Percentiles rank a stretch among this genome's conserved stretches.
phyloP scores from a whole-genome alignment of 2,329 filamentous ascomycete species.

The Rutstroemia sydowiana region DNA sequence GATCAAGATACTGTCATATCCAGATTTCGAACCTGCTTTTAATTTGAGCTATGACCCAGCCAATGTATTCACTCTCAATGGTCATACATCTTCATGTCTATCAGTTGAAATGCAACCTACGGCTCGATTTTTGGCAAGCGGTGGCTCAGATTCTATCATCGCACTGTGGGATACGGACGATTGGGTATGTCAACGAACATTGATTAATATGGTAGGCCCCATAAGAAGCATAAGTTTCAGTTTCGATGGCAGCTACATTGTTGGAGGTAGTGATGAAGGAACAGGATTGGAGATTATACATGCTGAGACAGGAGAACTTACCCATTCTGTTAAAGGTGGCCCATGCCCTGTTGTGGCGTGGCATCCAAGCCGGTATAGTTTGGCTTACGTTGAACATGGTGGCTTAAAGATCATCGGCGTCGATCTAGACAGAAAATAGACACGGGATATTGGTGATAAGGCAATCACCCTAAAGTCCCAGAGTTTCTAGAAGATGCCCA shows the following conservation, averaged over 20 bases:
- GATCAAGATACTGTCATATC: constrained; percentile 63
- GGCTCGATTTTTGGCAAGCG: constrained; percentile 65
- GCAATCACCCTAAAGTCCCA: background rate
- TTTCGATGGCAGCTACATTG: constrained; percentile 69
- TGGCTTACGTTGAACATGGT: constrained; percentile 65
- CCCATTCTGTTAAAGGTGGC: constrained; percentile 63
- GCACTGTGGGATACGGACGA: constrained; percentile 71
- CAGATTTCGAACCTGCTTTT: constrained; percentile 49
- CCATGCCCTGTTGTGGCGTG: constrained; percentile 63
- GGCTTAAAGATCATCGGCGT: constrained; percentile 53
- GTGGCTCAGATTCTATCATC: constrained; percentile 68
- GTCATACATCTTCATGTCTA: constrained; percentile 67
- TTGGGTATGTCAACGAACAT: constrained; percentile 67
- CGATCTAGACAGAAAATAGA: constrained; percentile 27
- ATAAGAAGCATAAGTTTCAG: constrained; percentile 67
- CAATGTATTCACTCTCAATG: constrained; percentile 55
- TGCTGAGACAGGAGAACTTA: constrained; percentile 64
- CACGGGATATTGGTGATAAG: background rate
- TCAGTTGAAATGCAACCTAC: constrained; percentile 63
- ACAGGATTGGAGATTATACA: constrained; percentile 62
- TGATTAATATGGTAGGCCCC: constrained; percentile 61
- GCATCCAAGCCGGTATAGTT: constrained; percentile 66
- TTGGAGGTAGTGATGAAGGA: constrained; percentile 67
- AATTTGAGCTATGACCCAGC: constrained; percentile 38
- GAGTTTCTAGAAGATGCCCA: background rate